Evolutionary conservation across 129 eudicot genomes (phyloP), one percentile per base, ranked within the genome.

Genomic region (Saposhnikovia divaricata): DNA sequence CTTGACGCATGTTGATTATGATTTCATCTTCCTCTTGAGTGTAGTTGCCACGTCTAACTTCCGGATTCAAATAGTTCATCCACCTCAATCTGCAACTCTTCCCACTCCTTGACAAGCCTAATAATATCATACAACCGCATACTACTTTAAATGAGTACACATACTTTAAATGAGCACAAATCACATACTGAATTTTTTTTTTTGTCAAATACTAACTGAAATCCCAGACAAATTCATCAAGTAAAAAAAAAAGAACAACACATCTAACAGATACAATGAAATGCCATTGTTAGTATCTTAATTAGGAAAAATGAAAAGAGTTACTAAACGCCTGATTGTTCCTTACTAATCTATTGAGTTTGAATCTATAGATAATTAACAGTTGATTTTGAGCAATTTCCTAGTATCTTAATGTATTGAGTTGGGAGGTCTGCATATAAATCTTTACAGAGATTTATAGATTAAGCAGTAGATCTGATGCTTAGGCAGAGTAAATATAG

Each of bases 71-170:
- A 65, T 87, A 85, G 71, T 87, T 87, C 81, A 85, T 31, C 88
- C 90, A 87, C n/a, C 91, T 71, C 4, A 88, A 85, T 79, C 89
- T 88, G 23, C 91, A 88, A 72, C 91, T 88, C 81, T 85, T 88
- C 19, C 91, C 91, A 31, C 74, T 83, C 75, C 91, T 79, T 4
- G 76, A 78, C 70, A 85, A 81, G 25, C 69, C 69, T 61, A 25
- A 61, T 59, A 23, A 59, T 21, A 38, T 18, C 23, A 55, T 5
- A 12, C n/a, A 4, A 13, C 11, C 9, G 37, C 37, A 82, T 44
- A 28, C 44, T 5, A 34, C 1, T 72, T 3, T 37, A 5, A 5
- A 70, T 70, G 21, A 70, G 21, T 15, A 70, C 45, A 70, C 37
- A 34, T 34, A 34, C 37, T 34, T 34, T 34, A 34, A 34, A 34